phyloP scores from a whole-genome alignment of 495 filamentous ascomycete species.

The Corynascus novoguineensis region DNA sequence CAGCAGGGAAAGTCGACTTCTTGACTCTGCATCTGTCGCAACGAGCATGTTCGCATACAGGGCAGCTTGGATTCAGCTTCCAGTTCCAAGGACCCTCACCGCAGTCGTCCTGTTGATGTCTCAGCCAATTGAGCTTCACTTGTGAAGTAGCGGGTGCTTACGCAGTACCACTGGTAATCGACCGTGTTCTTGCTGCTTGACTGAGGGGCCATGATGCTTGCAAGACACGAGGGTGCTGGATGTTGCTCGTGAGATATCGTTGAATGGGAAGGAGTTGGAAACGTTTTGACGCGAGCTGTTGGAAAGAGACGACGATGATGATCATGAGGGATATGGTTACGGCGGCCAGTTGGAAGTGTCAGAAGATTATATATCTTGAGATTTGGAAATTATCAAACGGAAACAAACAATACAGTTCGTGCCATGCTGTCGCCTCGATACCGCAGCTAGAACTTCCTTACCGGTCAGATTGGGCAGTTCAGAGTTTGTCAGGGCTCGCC shows the following conservation, averaged over 20 bases:
- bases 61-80: background rate
- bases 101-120: slow-evolving; percentile 3
- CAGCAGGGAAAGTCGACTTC: background rate
- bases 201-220: background rate
- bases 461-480: background rate
- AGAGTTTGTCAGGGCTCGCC: background rate
- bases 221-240: background rate
- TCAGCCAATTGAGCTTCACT: background rate
- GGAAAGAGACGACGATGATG: background rate
- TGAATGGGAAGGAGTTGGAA: background rate
- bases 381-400: background rate
- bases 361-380: background rate
- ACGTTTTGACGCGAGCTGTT: background rate
- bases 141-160: background rate
- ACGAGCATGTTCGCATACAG: background rate
- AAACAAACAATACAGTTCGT: background rate
- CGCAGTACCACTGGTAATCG: slow-evolving; percentile 10
- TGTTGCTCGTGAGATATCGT: background rate
- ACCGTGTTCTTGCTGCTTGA: background rate
- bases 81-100: slow-evolving; percentile 3
- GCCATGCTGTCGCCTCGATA: background rate
- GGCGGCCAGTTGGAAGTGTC: background rate
- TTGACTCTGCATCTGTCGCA: background rate
- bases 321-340: background rate
- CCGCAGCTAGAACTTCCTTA: background rate